Evolutionary conservation across 257 asterid species (phyloP), one percentile per base, ranked within the genome.

Genomic region (Cruciata laevipes): DNA sequence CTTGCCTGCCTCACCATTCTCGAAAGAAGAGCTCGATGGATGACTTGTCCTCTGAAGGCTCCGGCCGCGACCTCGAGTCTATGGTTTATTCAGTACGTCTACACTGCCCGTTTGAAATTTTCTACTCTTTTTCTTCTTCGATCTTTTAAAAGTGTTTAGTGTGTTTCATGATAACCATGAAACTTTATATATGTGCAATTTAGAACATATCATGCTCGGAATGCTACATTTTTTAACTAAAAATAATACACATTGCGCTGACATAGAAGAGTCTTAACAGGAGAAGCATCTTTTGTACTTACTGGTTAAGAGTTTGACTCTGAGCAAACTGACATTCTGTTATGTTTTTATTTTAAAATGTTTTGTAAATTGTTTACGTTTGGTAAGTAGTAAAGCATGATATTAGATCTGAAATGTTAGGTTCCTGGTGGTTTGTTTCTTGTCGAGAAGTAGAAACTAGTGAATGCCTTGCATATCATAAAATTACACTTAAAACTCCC

Each of bases 61-160:
- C 75, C 23, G 73, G 67, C 63, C 77, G 69, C 51, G 85, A 72
- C 70, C 66, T 80, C 52, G 81, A 78, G 74, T 63, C 79, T 70
- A 78, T 83, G 30, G 80, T 76, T 17, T 81, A 81, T 73, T 80
- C 80, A 9, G 95, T 89, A 77, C 68, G 89, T 75, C 57, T 61
- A 60, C 23, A 21, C 57, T 25, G 37, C n/a, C 55, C 20, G 23
- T 64, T 52, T 40, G 14, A 32, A 40, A 13, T 49, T 51, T 30
- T 14, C 32, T 31, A 38, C 60, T 38, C 47, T 10, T 1, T 7
- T 38, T 38, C 47, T 38, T 38, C 47, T 38, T 38, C 13, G 47
- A 7, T 14, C 13, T 38, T 38, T 10, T 38, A 14, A 38, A 38
- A 38, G 47, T 38, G 7, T 10, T 38, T 38, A 10, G 7, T 38